phyloP scores from a whole-genome alignment of 2,329 filamentous ascomycete genomes.

The Botrytis cinerea region DNA sequence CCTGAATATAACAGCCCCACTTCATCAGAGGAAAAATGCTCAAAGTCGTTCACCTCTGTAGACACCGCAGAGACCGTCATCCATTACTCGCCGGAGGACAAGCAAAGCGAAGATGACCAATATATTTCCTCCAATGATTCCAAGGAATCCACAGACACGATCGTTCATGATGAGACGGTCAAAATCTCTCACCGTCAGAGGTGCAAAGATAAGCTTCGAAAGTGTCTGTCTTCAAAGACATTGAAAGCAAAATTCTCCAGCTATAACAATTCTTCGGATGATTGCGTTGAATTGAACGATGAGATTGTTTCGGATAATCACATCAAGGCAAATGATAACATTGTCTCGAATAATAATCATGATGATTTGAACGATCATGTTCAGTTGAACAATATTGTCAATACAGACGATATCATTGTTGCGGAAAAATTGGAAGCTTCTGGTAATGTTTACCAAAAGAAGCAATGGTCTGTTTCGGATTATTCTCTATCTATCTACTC shows the following conservation, averaged over 20 bases:
- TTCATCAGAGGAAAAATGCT: background rate
- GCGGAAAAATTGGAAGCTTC: background rate
- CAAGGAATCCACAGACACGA: background rate
- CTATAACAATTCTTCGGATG: background rate
- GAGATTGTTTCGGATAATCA: background rate
- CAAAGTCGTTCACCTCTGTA: background rate
- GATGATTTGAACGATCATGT: background rate
- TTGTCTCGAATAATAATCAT: background rate
- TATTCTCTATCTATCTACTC: constrained; percentile 7
- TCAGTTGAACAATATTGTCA: background rate
- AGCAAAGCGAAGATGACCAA: background rate
- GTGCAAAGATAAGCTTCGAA: background rate
- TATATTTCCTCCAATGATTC: background rate
- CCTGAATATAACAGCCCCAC: background rate
- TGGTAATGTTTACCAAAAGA: background rate
- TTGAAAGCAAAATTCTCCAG: background rate
- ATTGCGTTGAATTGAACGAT: background rate
- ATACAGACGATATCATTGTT: background rate
- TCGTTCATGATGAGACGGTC: background rate
- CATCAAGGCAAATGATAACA: background rate
- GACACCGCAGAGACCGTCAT: background rate
- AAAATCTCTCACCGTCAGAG: background rate
- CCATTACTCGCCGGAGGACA: background rate
- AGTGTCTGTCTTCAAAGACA: constrained; percentile 5
- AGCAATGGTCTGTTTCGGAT: background rate